These are phyloP conservation scores for Flammula alnicola DNA, from an alignment of 1,284 basidiomycete species.

Conservation along the genomic window DNA sequence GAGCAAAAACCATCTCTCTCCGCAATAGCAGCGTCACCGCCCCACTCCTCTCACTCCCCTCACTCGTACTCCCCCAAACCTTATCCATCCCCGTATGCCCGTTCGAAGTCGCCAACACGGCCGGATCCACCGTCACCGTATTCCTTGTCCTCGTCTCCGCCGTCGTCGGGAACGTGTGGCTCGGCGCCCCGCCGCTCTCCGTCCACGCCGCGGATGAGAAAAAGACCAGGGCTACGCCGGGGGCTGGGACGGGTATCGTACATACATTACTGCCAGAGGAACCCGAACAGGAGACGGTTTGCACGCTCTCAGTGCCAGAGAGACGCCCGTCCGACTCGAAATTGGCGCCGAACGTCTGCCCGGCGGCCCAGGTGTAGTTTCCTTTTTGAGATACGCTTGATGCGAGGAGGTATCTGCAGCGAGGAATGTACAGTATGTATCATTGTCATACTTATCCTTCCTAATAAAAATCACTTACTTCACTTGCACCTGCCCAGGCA, in stretches of 20 bases:
- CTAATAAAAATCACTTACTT: constrained; percentile 43
- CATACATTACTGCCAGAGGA: constrained; percentile 52
- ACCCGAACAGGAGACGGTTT: constrained; percentile 55
- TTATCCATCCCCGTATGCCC: constrained; percentile 46
- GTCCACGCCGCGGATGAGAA: constrained; percentile 46
- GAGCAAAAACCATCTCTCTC: no score
- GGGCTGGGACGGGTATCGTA: constrained; percentile 67
- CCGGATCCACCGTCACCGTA: constrained; percentile 44
- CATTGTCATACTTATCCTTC: neutral
- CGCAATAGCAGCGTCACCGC: no score
- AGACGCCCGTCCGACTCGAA: constrained; percentile 71
- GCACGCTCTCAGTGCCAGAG: constrained; percentile 52
- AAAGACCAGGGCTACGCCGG: constrained; percentile 76
- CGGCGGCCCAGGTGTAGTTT: constrained; percentile 79
- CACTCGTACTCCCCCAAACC: constrained; percentile 51
- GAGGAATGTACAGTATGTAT: no score
- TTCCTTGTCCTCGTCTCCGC: constrained; percentile 51
- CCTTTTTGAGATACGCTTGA: constrained; percentile 62
- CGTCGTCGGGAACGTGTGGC: constrained; percentile 62
- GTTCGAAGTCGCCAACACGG: constrained; percentile 52
- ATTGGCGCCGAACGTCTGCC: constrained; percentile 70
- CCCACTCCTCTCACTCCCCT: constrained; percentile 36
- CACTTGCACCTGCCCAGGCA: constrained; percentile 47
- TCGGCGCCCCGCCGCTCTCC: constrained; percentile 40
- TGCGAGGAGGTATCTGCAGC: constrained; percentile 52